Base-by-base conservation (phyloP, 1,284 basidiomycete species). In the Cerioporus squamosus region DNA sequence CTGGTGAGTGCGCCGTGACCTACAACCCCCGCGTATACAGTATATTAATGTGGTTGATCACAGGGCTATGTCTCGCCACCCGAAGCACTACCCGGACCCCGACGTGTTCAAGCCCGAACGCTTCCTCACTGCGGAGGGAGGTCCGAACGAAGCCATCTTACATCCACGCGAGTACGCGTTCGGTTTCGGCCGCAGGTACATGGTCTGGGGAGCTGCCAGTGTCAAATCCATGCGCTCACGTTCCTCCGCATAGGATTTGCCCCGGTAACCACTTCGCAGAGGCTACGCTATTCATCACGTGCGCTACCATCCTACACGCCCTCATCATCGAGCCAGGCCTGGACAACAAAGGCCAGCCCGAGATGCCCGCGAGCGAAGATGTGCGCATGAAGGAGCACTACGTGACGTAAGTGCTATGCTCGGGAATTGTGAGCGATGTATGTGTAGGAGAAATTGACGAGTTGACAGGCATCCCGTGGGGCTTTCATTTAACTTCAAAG, bases 121-220 rank as follows among this genome's bases (percentile, higher is more conserved):
- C 18, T 66, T 53, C 38, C 43, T 65, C 7, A 61, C 56, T n/a
- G 18, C 2, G 4, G 57, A 63, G 10, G 61, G 59, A 3, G 29
- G 52, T 46, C 45, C 59, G 4, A 51, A 61, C 17, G 51, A 42
- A 4, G 51, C 50, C 7, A 51, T 61, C 12, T 47, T 42, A 7
- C 53, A 59, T 22, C 61, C 63, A 5, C 40, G 52, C 5, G 53
- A 53, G 3, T 45, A 44, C 24, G 62, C 52, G 3, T 68, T 79
- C 39, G 67, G 67, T 2, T 65, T 57, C 48, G 58, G 59, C 7
- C 54, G 65, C 14, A 45, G 60, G 62, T 58, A 20, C 18, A n/a
- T 42, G 7, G 9, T 12, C 3, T n/a, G n/a, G n/a, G n/a, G 1
- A 29, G 14, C 38, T 22, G 2, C 40, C n/a, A 23, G 14, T 10